Evolutionary conservation across 2,329 filamentous ascomycete genomes (phyloP), one percentile per base, ranked within the genome.

Genomic region (Alternaria incomplexa): DNA sequence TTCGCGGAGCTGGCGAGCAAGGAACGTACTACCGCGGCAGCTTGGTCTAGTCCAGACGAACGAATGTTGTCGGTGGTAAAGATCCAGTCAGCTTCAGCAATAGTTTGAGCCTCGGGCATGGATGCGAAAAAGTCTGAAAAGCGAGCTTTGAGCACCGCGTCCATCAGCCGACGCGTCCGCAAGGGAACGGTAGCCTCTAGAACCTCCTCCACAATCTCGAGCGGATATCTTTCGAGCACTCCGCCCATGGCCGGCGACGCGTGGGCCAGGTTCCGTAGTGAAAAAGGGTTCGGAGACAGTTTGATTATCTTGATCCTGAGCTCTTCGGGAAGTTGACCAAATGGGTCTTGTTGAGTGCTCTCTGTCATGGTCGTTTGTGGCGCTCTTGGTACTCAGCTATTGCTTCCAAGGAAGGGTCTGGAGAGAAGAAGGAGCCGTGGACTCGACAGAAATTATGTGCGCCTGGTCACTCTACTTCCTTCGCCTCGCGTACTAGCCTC

Each of bases 171-270:
- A 54, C 50, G 36, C 3, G 15, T 62, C 32, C 48, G 0, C 15
- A 53, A 1, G 3, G 62, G 25, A 64, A 64, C 58, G 28, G 62
- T 64, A 58, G 12, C 22, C 4, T 58, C 55, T 13, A 64, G 20
- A 10, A 64, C 17, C 10, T 17, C 55, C 36, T 64, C 58, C 12
- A 62, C 32, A 43, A 64, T 64, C 53, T 64, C 58, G 15, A 64
- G 58, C 55, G 58, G 40, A 40, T 64, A 64, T 56, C 36, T 58
- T 50, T 64, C 23, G 45, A 64, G 62, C 20, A 50, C 36, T 58
- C 50, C 58, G 36, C 58, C 36, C 36, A 64, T 58, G 5, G 58
- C 26, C 11, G 58, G 62, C 22, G 58, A 62, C 17, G 62, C 62
- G 15, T 62, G 45, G 55, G 45, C 55, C 11, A 64, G 56, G 50